A percentile compares a stretch with the other conserved stretches of the same genome.
phyloP scores from a whole-genome alignment of 2,329 filamentous ascomycete species.

The Scedosporium boydii region DNA sequence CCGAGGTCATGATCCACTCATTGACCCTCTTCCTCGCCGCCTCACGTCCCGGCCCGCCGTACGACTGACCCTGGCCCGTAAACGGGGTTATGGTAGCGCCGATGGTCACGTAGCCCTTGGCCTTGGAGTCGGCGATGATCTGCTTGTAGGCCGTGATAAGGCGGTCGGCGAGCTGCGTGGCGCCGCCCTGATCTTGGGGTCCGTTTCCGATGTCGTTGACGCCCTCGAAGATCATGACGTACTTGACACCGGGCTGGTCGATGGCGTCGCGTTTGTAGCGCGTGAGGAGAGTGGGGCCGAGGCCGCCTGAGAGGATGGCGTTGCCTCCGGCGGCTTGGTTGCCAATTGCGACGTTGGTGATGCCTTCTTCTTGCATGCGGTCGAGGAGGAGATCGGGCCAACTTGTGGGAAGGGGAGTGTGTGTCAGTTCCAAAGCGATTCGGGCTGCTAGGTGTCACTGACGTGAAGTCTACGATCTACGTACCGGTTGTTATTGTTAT shows the following conservation, averaged over 20 bases:
- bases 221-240: slow-evolving; percentile 57
- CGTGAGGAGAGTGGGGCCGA: slow-evolving; percentile 51
- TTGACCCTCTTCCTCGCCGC: slow-evolving; percentile 48
- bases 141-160: slow-evolving; percentile 50
- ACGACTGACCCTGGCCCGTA: slow-evolving; percentile 37
- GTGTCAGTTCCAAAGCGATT: neutral
- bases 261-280: slow-evolving; percentile 58
- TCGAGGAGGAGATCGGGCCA: slow-evolving; percentile 50
- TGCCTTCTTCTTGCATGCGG: slow-evolving; percentile 36
- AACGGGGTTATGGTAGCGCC: slow-evolving; percentile 61
- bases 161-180: slow-evolving; percentile 36
- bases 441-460: neutral
- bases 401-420: slow-evolving; percentile 14
- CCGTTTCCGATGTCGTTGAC: slow-evolving; percentile 58
- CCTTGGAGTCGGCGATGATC: slow-evolving; percentile 44
- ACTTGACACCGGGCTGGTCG: slow-evolving; percentile 44
- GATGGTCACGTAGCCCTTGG: slow-evolving; percentile 45
- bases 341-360: slow-evolving; percentile 42
- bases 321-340: slow-evolving; percentile 66
- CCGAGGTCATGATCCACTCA: slow-evolving; percentile 46
- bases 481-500: slow-evolving; percentile 48
- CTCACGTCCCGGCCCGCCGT: slow-evolving; percentile 45
- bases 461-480: neutral
- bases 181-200: slow-evolving; percentile 31
- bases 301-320: slow-evolving; percentile 48